Percentiles rank a stretch among this genome's conserved stretches.
These are phyloP conservation scores for Gonapodya prolifera DNA, from an alignment of 192 early-diverging fungal genomes.

Conservation along the genomic window DNA sequence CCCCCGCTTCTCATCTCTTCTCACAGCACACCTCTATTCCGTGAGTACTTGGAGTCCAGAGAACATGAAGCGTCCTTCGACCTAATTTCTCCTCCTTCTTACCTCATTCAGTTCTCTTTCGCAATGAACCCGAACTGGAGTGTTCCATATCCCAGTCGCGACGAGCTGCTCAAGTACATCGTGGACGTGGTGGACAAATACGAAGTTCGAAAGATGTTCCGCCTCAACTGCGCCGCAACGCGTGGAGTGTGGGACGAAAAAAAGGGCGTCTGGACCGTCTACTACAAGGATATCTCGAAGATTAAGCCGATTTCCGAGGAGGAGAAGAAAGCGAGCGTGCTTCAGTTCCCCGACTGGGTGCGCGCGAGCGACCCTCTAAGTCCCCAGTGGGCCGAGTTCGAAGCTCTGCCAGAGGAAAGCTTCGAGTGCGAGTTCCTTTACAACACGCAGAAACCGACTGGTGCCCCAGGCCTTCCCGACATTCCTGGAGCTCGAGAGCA, in stretches of 20 bases:
- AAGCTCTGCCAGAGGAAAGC: neutral
- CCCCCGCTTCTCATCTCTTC: neutral
- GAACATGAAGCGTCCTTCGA: neutral
- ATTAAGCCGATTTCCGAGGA: neutral
- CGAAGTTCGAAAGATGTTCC: neutral
- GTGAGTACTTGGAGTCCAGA: neutral
- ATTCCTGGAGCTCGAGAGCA: neutral
- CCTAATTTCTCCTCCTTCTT: neutral
- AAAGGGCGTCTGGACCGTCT: conserved; percentile 6
- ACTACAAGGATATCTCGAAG: conserved; percentile 5
- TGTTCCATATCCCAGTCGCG: neutral
- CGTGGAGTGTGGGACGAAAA: conserved; percentile 3
- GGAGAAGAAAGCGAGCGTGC: neutral
- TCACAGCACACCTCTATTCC: conserved; percentile 1
- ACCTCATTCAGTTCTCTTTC: neutral
- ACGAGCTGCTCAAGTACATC: conserved; percentile 1
- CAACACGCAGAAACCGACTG: neutral
- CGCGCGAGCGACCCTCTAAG: neutral
- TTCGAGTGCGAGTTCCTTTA: neutral
- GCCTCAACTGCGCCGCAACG: neutral
- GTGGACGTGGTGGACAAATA: neutral
- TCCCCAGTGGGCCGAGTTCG: neutral
- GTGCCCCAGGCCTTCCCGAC: neutral
- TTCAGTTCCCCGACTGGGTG: neutral
- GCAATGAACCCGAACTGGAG: conserved; percentile 5